These are phyloP conservation scores for Plenodomus lindquistii DNA, from an alignment of 2,329 filamentous ascomycete species.

Conservation along the genomic window DNA sequence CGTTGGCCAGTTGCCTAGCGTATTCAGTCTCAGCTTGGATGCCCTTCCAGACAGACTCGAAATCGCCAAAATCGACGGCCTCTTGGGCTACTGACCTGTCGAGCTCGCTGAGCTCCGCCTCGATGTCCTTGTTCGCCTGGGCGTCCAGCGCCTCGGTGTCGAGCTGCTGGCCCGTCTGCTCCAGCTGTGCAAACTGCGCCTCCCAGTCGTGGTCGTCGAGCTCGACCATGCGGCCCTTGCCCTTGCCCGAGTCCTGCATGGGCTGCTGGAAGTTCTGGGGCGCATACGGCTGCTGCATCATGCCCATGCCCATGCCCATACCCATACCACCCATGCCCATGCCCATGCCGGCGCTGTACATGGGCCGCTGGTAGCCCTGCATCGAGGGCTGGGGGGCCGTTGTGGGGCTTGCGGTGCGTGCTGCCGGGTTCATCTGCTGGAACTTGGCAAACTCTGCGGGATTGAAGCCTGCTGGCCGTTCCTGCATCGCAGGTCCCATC, in stretches of 20 bases:
- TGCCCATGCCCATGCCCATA: conserved; percentile 53
- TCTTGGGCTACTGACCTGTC: conserved; percentile 80
- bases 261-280: conserved; percentile 53
- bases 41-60: conserved; percentile 86
- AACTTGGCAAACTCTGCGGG: conserved; percentile 88
- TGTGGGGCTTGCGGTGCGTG: conserved; percentile 63
- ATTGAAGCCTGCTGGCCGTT: conserved; percentile 62
- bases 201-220: conserved; percentile 95
- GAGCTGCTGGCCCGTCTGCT: conserved; percentile 61
- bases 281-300: conserved; percentile 47
- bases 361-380: conserved; percentile 61
- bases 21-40: conserved; percentile 76
- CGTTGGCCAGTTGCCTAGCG: conserved; percentile 69
- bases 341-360: conserved; percentile 35
- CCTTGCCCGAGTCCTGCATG: conserved; percentile 67
- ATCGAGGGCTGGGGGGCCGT: conserved; percentile 48
- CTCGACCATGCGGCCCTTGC: conserved; percentile 81
- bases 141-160: conserved; percentile 57
- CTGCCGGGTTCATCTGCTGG: conserved; percentile 65
- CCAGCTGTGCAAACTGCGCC: conserved; percentile 90
- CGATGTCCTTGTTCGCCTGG: conserved; percentile 74
- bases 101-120: conserved; percentile 85
- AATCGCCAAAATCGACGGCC: conserved; percentile 83
- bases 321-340: conserved; percentile 64
- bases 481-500: conserved; percentile 74